Evolutionary conservation across 176 grass and related monocot genomes (phyloP), one percentile per base, ranked within the genome.

Genomic region (Alloteropsis semialata): DNA sequence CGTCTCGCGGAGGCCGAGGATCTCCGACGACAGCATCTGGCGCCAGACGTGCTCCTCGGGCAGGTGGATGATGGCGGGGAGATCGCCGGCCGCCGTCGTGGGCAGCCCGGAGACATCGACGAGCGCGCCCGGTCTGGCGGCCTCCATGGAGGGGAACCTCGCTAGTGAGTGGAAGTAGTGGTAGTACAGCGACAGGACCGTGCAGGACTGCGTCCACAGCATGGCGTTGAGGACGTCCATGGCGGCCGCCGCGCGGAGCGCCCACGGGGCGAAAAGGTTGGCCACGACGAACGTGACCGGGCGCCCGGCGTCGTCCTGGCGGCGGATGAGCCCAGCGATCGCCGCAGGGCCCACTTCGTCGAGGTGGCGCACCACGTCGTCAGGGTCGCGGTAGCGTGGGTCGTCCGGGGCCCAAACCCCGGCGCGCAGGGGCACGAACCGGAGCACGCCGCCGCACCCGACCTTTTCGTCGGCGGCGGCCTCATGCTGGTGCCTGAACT

Each of bases 171-270:
- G 87, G 45, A 79, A 19, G 55, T 81, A 77, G 62, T 86, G 61
- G 90, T 89, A 86, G 75, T 89, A 86, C 30, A 85, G 18, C 12
- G 83, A 80, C 51, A 92, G 72, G 62, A 92, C 69, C 6, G 83
- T 64, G 79, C 62, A 80, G 2, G 90, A 92, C 83, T 92, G 84
- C 2, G 76, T 84, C 90, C 86, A 92, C 61, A 92, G 75, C 63
- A 92, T 78, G 60, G 27, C 87, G 61, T 53, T 0, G 0, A 79
- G 87, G 80, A 92, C 22, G n/a, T 84, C 84, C 53, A 76, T 15
- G 2, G 49, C 80, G 0, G 27, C 22, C 2, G 90, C 84, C 22
- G 80, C 63, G 24, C 72, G 74, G 75, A 84, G 27, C 37, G 55
- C 83, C 87, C 90, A 92, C 8, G 84, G 76, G 0, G 80, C 22